phyloP scores from a whole-genome alignment of 1,139 yeast genomes.

The Blastobotrys petasosporus region DNA sequence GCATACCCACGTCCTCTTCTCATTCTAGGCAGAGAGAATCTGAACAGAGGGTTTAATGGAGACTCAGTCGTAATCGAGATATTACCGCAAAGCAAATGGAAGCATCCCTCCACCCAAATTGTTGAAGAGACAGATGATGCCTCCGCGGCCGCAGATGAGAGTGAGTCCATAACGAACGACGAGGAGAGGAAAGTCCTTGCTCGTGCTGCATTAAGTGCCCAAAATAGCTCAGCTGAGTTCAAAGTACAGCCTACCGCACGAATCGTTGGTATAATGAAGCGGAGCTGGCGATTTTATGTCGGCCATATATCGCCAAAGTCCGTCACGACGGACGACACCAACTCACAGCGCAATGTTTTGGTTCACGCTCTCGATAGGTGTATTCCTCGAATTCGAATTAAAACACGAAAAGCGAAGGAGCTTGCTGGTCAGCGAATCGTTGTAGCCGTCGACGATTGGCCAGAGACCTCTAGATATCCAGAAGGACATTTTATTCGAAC shows the following conservation, averaged over 20 bases:
- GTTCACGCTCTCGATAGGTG: conserved; percentile 85
- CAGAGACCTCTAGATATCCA: conserved; percentile 74
- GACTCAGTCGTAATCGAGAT: conserved; percentile 90
- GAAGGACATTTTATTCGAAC: conserved; percentile 92
- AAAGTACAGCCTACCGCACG: conserved; percentile 83
- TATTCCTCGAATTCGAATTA: conserved; percentile 79
- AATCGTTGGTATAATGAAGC: conserved; percentile 79
- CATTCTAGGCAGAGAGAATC: conserved; percentile 71
- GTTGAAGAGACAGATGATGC: conserved; percentile 67
- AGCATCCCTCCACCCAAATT: conserved; percentile 71
- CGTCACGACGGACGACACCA: conserved; percentile 45
- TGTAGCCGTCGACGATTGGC: conserved; percentile 91
- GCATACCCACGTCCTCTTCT: conserved; percentile 78
- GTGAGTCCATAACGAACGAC: conserved; percentile 47
- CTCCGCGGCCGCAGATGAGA: conserved; percentile 40
- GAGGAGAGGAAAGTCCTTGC: conserved; percentile 69
- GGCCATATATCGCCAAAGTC: conserved; percentile 88
- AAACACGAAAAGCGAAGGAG: conserved; percentile 80
- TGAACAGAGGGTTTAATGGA: conserved; percentile 88
- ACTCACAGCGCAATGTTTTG: conserved; percentile 61
- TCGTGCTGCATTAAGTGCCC: conserved; percentile 65
- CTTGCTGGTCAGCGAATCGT: conserved; percentile 84
- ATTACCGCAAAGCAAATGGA: conserved; percentile 83
- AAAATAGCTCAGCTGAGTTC: conserved; percentile 40
- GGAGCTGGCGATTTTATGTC: conserved; percentile 95